Base-by-base conservation (phyloP, 1,284 basidiomycete species). In the Leccinum subfulvum region DNA sequence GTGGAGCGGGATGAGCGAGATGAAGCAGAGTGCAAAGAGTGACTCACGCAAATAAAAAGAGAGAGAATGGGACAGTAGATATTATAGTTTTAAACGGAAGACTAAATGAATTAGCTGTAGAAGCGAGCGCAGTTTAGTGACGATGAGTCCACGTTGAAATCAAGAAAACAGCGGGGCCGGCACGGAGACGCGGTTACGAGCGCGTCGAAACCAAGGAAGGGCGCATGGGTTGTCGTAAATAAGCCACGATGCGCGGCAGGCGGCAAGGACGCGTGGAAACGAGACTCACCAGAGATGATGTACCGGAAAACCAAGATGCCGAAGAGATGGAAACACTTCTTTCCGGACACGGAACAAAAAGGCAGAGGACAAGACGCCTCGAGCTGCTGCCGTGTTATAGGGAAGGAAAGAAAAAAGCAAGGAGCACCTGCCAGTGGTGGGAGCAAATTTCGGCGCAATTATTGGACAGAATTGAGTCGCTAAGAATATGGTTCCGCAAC, bases 181-280 rank as follows among this genome's bases (percentile, higher is more conserved):
- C 69, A 74, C 71, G 68, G 66, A 69, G 66, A 75, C 65, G 18
- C 72, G 71, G 69, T 64, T 67, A 70, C 66, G 64, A 66, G 71
- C 76, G 74, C 71, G 70, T 73, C 64, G 59, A 64, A 66, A 53
- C 35, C 57, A 65, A 64, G 41, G 64, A 61, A 55, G 62, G 60
- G 59, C 41, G 52, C 56, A 62, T 57, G 47, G 55, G 61, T 65
- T 76, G 64, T 69, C 73, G 75, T 77, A 76, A 75, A 70, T 60
- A 60, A 63, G 67, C 66, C 72, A 71, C 67, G 72, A 72, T 75
- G 69, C 64, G 68, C 66, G 63, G 59, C 70, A 71, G 68, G 67
- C 72, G 68, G 66, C 64, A 71, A 77, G 72, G 75, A 80, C 80
- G 80, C 78, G 75, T 71, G 64, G 60, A 73, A 66, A 73, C 63